Conservation (phyloP, 768 basidiomycete genomes). For the Lactarius indigo region DNA sequence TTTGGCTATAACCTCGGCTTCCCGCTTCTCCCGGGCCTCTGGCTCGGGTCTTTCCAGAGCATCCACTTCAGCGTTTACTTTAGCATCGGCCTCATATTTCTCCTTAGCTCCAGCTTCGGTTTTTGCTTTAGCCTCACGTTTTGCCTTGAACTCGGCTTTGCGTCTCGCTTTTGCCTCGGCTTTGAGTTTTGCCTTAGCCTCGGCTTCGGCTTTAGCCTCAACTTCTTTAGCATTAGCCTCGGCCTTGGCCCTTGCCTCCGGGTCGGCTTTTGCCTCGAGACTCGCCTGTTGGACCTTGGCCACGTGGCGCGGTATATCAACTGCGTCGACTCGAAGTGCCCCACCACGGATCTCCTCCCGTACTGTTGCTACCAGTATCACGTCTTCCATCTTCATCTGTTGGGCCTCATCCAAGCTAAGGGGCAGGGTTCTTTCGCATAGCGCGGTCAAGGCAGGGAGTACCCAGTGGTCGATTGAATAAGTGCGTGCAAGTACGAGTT, state of each 20-base stretch:
- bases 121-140: background rate
- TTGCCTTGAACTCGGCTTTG: background rate
- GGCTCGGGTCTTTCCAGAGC: no score
- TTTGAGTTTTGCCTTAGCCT: no score
- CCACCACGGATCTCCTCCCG: constrained; percentile 6
- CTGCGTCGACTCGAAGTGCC: background rate
- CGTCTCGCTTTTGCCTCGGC: background rate
- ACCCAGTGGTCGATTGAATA: constrained; percentile 6
- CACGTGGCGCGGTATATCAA: background rate
- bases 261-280: no score
- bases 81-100: background rate
- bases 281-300: no score
- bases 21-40: background rate
- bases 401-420: constrained; percentile 3
- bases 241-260: no score
- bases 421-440: background rate
- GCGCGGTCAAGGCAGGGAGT: background rate
- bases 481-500: constrained; percentile 4
- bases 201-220: no score
- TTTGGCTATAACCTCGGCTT: background rate
- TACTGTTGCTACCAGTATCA: background rate
- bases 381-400: constrained; percentile 2
- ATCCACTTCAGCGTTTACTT: background rate
- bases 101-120: background rate
- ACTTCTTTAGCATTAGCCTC: no score